Evolutionary conservation across 148 eudicot genomes (phyloP).

Genomic region (Persicaria maculosa): DNA sequence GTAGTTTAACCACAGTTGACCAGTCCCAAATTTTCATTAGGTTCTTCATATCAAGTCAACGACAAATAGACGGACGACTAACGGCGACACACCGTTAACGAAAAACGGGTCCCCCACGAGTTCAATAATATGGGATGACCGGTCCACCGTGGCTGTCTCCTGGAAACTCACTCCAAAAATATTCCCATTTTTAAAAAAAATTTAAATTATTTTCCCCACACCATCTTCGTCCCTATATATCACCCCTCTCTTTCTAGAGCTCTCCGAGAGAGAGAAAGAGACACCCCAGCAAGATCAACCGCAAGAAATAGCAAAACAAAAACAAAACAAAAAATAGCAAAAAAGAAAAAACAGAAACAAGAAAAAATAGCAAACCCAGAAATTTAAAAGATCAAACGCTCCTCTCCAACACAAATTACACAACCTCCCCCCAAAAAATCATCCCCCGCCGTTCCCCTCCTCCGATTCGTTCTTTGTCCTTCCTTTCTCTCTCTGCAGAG

Average conservation of each 20-base stretch:
- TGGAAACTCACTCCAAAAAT: neutral
- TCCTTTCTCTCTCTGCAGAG: slow-evolving; percentile 12
- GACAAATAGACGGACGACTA: neutral
- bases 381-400: neutral
- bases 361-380: neutral
- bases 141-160: slow-evolving; percentile 7
- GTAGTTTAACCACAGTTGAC: no score
- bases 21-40: no score
- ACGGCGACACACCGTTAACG: neutral
- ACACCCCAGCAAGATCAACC: neutral
- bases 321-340: neutral
- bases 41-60: no score
- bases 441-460: neutral
- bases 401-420: neutral
- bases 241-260: no score
- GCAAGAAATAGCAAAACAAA: neutral
- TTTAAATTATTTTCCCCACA: no score
- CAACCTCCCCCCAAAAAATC: neutral
- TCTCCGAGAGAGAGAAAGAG: neutral
- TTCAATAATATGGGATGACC: neutral
- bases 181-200: no score
- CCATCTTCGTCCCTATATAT: no score
- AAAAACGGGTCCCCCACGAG: neutral
- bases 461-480: slow-evolving; percentile 7
- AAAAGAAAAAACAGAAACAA: neutral